Percentiles rank a stretch among this genome's conserved stretches.
These are phyloP conservation scores for Brassica rapa DNA, from an alignment of 345 rosid genomes.

Conservation along the genomic window DNA sequence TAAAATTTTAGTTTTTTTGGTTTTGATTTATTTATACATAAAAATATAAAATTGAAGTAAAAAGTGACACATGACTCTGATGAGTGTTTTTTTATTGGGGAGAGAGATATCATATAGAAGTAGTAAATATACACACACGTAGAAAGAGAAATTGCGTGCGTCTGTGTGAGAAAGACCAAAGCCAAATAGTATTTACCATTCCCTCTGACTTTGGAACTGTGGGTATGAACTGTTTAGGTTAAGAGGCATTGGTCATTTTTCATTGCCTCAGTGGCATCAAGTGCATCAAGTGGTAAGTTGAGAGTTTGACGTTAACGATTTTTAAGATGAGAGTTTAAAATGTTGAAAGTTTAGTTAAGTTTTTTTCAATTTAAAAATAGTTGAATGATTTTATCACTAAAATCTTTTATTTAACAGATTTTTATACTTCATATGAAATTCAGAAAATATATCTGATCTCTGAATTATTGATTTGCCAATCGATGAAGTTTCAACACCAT, in stretches of 20 bases:
- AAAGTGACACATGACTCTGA: slow-evolving; percentile 39
- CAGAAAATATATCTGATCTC: not conserved
- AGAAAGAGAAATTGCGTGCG: not conserved
- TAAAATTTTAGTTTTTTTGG: not conserved
- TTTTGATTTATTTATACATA: not conserved
- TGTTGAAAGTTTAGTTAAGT: too few relatives aligned
- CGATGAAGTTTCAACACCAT: slow-evolving; percentile 12
- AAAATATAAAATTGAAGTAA: slow-evolving; percentile 4
- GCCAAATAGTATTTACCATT: slow-evolving; percentile 17
- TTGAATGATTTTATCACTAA: not conserved
- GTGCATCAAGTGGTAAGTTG: too few relatives aligned
- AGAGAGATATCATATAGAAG: slow-evolving; percentile 15
- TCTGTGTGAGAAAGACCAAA: slow-evolving; percentile 11
- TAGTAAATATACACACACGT: not conserved
- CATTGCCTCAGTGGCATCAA: slow-evolving; percentile 9
- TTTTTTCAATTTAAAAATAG: too few relatives aligned
- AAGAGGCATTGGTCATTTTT: slow-evolving; percentile 25
- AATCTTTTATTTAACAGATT: not conserved
- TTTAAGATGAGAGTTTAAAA: too few relatives aligned
- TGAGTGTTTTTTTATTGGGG: slow-evolving; percentile 37
- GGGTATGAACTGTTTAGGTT: slow-evolving; percentile 33
- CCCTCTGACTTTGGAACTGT: slow-evolving; percentile 45
- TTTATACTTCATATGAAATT: too few relatives aligned
- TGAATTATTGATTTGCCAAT: slow-evolving; percentile 1
- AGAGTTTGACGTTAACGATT: too few relatives aligned